A percentile compares a stretch with the other conserved stretches of the same genome.
phyloP scores from a whole-genome alignment of 306 rosid species.

The Cucumis melo region DNA sequence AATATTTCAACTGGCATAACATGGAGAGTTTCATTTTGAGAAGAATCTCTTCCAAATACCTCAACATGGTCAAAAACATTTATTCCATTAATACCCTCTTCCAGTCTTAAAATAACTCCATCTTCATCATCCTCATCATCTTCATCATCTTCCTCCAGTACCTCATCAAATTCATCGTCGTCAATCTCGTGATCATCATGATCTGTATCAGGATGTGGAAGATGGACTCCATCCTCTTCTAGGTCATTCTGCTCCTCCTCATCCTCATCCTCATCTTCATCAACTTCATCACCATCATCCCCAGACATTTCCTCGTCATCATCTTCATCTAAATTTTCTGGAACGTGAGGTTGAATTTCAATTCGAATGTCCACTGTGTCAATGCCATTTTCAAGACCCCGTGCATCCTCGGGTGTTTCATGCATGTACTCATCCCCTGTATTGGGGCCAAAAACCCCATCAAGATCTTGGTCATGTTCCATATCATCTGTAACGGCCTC shows the following conservation, averaged over 20 bases:
- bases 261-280: constrained; percentile 71
- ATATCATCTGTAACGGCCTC: constrained; percentile 89
- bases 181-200: constrained; percentile 94
- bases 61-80: constrained; percentile 92
- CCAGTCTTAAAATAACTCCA: constrained; percentile 82
- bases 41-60: constrained; percentile 84
- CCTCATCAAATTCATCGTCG: constrained; percentile 86
- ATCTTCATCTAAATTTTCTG: constrained; percentile 64
- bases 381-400: constrained; percentile 53
- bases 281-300: constrained; percentile 86
- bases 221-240: constrained; percentile 74
- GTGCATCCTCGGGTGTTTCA: constrained; percentile 56
- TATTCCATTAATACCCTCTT: constrained; percentile 96
- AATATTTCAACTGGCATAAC: constrained; percentile 96
- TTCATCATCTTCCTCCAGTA: constrained; percentile 91
- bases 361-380: constrained; percentile 53
- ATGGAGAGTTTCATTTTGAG: constrained; percentile 76
- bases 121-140: constrained; percentile 93
- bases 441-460: constrained; percentile 51
- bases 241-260: constrained; percentile 90
- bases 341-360: constrained; percentile 70
- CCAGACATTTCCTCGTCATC: constrained; percentile 95
- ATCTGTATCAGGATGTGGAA: constrained; percentile 85
- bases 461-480: constrained; percentile 95
- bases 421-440: constrained; percentile 79